Evolutionary conservation across 805 yeast genomes (phyloP), one percentile per base, ranked within the genome.

Genomic region (Jamesozyma hellenica): DNA sequence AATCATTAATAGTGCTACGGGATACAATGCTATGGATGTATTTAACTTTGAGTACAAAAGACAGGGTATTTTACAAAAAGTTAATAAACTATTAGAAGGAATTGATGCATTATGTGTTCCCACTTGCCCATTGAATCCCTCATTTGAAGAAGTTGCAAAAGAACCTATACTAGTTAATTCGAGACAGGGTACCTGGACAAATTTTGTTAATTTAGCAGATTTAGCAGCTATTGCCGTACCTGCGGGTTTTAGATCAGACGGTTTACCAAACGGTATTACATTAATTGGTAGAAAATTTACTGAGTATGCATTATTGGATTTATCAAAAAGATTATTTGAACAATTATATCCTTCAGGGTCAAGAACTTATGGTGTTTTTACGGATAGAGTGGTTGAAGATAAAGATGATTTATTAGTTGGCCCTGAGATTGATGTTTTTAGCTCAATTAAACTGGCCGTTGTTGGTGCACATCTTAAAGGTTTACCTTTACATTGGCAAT

Each of bases 111-210:
- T 88, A 42, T 69, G 88, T 32, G 90, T 90, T 27, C 98, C 98
- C 40, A 90, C 97, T 5, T 85, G 94, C 50, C 97, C 97, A 5
- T 68, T 90, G 51, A 87, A 82, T 54, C 97, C 97, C 36, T 75
- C 87, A 5, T 74, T 88, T 37, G 77, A 68, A 34, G 77, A 82
- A 43, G 75, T 90, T 19, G 75, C 67, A 44, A 64, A 68, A 7
- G 95, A 88, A 57, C 97, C 97, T 4, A 68, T 92, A 25, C 60
- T 68, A 34, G 75, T 87, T 52, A 90, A 90, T 68, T 84, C 96
- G 5, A 70, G 71, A 55, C 98, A 92, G 66, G 98, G 98, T 26
- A 87, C 96, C n/a, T 90, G 95, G 80, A 90, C 97, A 25, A 90
- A 90, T 65, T 92, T 92, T 60, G 96, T 85, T 52, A 90, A 92